phyloP scores from a whole-genome alignment of 768 basidiomycete genomes.

The Daedaleopsis nitida region DNA sequence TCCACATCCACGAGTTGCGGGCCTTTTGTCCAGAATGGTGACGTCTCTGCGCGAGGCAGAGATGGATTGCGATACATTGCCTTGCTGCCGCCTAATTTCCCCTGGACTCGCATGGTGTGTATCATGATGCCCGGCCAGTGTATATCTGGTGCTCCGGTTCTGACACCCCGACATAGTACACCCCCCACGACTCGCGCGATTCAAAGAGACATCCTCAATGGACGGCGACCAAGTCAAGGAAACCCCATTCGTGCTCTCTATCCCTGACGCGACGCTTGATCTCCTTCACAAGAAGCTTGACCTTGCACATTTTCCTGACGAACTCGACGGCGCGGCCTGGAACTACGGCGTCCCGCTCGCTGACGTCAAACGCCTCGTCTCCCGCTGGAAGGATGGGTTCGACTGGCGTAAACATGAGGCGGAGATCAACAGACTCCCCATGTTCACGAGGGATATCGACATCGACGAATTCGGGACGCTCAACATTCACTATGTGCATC shows the following conservation, averaged over 20 bases:
- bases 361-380: conserved; percentile 49
- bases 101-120: no score
- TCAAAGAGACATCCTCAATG: no score
- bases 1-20: no score
- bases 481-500: conserved; percentile 57
- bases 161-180: no score
- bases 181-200: no score
- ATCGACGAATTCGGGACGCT: conserved; percentile 49
- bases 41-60: no score
- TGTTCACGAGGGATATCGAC: conserved; percentile 53
- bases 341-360: conserved; percentile 43
- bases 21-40: no score
- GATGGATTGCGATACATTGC: no score
- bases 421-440: conserved; percentile 54
- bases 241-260: conserved; percentile 25
- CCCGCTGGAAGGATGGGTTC: conserved; percentile 53
- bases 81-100: no score
- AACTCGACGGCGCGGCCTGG: conserved; percentile 29
- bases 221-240: neutral
- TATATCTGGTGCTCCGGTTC: no score
- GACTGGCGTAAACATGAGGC: conserved; percentile 59
- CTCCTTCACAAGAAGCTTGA: conserved; percentile 28
- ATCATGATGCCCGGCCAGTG: no score
- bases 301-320: conserved; percentile 29
- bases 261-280: conserved; percentile 24